A percentile compares a stretch with the other conserved stretches of the same genome.
Evolutionary conservation across 1,284 basidiomycete species (phyloP).

Genomic region (Apiotrichum brassicae): DNA sequence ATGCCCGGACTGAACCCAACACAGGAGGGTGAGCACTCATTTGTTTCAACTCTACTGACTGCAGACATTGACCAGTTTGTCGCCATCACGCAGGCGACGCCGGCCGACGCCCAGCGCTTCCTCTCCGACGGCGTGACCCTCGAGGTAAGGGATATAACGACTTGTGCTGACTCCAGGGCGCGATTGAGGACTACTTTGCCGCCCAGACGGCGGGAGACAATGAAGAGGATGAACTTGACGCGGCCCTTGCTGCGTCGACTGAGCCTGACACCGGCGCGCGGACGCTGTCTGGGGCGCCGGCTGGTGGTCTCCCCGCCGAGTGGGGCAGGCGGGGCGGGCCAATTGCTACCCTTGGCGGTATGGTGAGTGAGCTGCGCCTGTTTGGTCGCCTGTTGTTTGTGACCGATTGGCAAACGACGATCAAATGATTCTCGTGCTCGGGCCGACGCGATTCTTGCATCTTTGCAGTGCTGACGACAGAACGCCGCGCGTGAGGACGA

Average conservation of each 20-base stretch:
- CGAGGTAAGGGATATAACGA: constrained; percentile 26
- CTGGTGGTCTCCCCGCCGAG: constrained; percentile 32
- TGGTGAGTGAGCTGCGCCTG: constrained; percentile 10
- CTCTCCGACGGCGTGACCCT: constrained; percentile 38
- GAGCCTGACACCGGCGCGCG: constrained; percentile 10
- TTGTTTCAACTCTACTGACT: not conserved
- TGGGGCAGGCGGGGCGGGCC: constrained; percentile 32
- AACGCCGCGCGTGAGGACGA: constrained; percentile 18
- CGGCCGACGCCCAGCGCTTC: constrained; percentile 37
- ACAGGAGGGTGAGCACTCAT: constrained; percentile 25
- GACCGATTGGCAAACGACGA: no score
- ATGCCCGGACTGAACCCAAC: constrained; percentile 37
- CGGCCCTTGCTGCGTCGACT: constrained; percentile 10
- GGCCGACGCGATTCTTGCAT: no score
- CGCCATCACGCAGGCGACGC: constrained; percentile 40
- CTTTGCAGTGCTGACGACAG: constrained; percentile 7
- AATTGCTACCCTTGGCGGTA: constrained; percentile 21
- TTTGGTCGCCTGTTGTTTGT: not conserved
- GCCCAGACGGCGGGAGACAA: constrained; percentile 28
- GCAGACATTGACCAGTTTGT: constrained; percentile 44
- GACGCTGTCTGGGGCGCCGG: constrained; percentile 30
- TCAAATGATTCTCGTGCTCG: no score
- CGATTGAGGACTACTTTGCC: constrained; percentile 43
- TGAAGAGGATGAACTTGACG: constrained; percentile 22
- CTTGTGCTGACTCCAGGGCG: constrained; percentile 24